These are phyloP conservation scores for Cyanidiococcus yangmingshanensis DNA, from an alignment of 23 red algal genomes.

Conservation along the genomic window DNA sequence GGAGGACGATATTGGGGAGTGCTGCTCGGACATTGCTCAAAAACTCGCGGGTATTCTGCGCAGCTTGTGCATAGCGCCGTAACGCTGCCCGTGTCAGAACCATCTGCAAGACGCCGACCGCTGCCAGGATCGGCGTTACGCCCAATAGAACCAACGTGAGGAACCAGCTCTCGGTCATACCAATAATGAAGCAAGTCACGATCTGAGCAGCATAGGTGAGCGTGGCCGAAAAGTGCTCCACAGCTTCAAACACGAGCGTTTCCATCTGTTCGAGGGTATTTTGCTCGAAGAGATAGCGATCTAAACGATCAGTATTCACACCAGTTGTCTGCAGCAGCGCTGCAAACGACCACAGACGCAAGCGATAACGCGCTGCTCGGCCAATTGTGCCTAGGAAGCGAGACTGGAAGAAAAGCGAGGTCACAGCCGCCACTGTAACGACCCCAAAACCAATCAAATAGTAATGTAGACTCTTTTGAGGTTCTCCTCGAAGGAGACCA, in stretches of 20 bases:
- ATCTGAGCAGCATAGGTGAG: not conserved
- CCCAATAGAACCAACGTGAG: not conserved
- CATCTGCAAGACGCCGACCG: not conserved
- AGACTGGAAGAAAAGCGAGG: not conserved
- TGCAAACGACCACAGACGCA: conserved; percentile 16
- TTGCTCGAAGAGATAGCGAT: conserved; percentile 12
- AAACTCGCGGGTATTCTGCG: not conserved
- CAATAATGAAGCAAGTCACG: not conserved
- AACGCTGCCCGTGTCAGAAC: not conserved
- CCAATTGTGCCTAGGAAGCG: not conserved
- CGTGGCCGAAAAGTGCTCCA: not conserved
- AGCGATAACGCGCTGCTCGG: not conserved
- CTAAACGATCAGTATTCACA: not conserved
- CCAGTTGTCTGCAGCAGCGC: conserved; percentile 4
- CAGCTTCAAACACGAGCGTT: not conserved
- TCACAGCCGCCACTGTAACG: not conserved
- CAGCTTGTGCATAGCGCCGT: not conserved
- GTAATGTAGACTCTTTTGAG: not conserved
- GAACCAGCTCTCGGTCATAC: not conserved
- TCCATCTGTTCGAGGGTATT: not conserved
- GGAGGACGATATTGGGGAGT: not conserved
- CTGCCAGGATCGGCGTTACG: not conserved
- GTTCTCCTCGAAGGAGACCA: not conserved
- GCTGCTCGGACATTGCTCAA: not conserved
- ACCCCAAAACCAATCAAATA: not conserved